Conservation (phyloP, 2,329 filamentous ascomycete genomes). For the Sclerotinia sclerotiorum region DNA sequence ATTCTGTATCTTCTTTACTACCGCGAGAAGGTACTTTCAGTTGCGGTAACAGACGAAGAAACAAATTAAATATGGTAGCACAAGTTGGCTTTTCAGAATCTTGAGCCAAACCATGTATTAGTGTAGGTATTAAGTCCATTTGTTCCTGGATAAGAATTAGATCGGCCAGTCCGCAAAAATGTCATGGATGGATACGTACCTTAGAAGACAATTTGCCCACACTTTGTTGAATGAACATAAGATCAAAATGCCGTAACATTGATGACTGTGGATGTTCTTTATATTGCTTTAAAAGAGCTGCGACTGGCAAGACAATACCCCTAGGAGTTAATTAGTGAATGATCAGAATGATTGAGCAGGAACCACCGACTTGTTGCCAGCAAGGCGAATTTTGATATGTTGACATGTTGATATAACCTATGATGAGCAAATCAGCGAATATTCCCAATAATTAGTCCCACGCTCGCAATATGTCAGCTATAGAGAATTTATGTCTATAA, state of each 20-base stretch:
- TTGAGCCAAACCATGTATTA: slow-evolving; percentile 65
- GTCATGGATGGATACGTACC: slow-evolving; percentile 40
- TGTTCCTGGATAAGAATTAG: slow-evolving; percentile 51
- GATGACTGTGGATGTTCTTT: slow-evolving; percentile 68
- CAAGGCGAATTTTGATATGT: slow-evolving; percentile 62
- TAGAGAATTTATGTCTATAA: too few relatives aligned
- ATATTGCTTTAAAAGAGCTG: slow-evolving; percentile 84
- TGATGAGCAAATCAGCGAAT: slow-evolving; percentile 24
- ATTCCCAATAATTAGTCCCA: slow-evolving; percentile 2
- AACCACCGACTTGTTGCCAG: slow-evolving; percentile 39
- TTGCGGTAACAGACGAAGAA: slow-evolving; percentile 72
- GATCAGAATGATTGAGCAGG: slow-evolving; percentile 16
- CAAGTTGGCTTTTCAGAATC: slow-evolving; percentile 55
- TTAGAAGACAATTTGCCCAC: slow-evolving; percentile 57
- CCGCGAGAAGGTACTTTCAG: slow-evolving; percentile 73
- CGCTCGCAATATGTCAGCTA: too few relatives aligned
- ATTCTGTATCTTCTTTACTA: slow-evolving; percentile 70
- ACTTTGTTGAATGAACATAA: slow-evolving; percentile 87
- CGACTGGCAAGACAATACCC: slow-evolving; percentile 75
- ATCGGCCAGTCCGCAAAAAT: not conserved
- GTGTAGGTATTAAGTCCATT: slow-evolving; percentile 67
- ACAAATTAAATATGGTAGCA: slow-evolving; percentile 75
- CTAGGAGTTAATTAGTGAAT: slow-evolving; percentile 17
- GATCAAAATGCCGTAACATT: slow-evolving; percentile 82
- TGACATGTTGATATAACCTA: slow-evolving; percentile 68